Evolutionary conservation across 2,329 filamentous ascomycete genomes (phyloP).

Genomic region (Aspergillus cejpii): DNA sequence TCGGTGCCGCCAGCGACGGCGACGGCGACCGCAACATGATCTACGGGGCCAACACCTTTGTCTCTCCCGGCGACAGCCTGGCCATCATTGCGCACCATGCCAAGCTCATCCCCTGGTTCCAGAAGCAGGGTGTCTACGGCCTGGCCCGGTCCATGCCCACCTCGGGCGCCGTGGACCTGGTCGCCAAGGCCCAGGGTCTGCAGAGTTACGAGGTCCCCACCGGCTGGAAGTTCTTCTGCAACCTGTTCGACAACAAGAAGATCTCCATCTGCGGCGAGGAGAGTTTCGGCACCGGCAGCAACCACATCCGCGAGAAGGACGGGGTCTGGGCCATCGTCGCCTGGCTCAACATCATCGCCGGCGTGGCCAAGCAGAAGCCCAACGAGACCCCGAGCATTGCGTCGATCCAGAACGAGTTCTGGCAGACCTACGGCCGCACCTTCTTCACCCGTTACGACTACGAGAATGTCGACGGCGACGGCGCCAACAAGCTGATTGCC

Average conservation of each 20-base stretch:
- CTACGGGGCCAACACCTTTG: constrained; percentile 92
- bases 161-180: constrained; percentile 87
- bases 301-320: constrained; percentile 99
- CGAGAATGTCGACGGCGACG: constrained; percentile 86
- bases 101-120: constrained; percentile 95
- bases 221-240: constrained; percentile 99
- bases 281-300: constrained; percentile 94
- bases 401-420: constrained; percentile 96
- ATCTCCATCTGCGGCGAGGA: constrained; percentile 98
- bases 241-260: constrained; percentile 88
- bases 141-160: constrained; percentile 97
- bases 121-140: constrained; percentile 92
- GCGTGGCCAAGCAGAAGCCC: constrained; percentile 74
- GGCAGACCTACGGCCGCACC: constrained; percentile 88
- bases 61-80: constrained; percentile 92
- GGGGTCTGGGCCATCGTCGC: constrained; percentile 95
- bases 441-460: constrained; percentile 99
- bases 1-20: constrained; percentile 91
- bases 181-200: constrained; percentile 88
- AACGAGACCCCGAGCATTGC: constrained; percentile 82
- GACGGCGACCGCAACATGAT: constrained; percentile 99
- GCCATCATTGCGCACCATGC: constrained; percentile 98
- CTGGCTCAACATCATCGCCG: constrained; percentile 98
- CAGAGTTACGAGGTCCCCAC: constrained; percentile 95
- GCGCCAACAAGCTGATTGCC: constrained; percentile 81